Evolutionary conservation across 2,329 filamentous ascomycete species (phyloP).

Genomic region (Capronia americana): DNA sequence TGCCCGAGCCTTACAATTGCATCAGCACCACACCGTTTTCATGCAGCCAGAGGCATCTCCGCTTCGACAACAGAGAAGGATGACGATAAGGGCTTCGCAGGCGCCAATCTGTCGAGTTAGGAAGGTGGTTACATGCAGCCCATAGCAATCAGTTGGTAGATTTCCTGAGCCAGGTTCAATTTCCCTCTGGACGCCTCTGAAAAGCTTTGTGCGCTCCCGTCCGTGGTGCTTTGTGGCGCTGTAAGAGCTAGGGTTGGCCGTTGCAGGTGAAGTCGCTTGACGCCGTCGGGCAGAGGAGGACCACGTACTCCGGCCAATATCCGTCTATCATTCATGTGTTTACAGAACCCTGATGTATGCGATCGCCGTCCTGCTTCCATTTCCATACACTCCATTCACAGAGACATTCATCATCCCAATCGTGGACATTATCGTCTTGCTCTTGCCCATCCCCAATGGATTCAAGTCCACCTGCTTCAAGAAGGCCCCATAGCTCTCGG

Average conservation of each 20-base stretch:
- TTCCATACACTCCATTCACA: conserved; percentile 59
- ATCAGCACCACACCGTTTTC: not conserved
- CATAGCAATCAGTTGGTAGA: not conserved
- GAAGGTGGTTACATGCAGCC: not conserved
- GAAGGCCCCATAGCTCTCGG: conserved; percentile 49
- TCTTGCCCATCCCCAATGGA: conserved; percentile 53
- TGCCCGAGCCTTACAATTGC: conserved; percentile 13
- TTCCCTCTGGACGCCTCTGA: not conserved
- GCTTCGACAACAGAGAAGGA: not conserved
- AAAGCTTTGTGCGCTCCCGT: not conserved
- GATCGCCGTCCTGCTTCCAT: conserved; percentile 43
- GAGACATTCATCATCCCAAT: conserved; percentile 54
- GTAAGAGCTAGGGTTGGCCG: not conserved
- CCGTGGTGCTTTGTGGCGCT: not conserved
- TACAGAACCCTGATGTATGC: not conserved
- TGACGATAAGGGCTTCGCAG: conserved; percentile 2
- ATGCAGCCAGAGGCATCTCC: not conserved
- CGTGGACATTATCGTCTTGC: conserved; percentile 51
- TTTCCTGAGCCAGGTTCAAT: not conserved
- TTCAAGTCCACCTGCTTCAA: conserved; percentile 48
- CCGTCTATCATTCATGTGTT: not conserved
- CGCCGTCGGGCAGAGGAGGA: not conserved
- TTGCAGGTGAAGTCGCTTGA: not conserved
- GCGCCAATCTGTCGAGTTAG: not conserved
- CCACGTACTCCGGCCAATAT: not conserved